These are phyloP conservation scores for Suillus tomentosus DNA, from an alignment of 768 basidiomycete genomes.

Conservation along the genomic window DNA sequence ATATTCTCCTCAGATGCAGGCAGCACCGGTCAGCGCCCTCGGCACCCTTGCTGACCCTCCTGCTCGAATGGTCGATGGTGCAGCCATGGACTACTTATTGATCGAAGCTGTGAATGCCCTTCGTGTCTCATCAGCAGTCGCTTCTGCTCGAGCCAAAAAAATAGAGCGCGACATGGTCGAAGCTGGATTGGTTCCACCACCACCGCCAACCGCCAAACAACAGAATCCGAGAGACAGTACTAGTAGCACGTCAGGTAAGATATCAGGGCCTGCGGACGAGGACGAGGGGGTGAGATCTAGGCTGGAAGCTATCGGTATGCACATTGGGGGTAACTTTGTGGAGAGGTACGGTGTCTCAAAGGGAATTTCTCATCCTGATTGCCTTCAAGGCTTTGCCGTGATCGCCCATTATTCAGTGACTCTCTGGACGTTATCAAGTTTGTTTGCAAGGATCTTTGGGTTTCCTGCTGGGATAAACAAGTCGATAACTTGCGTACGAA, in stretches of 20 bases:
- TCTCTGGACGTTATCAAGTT: constrained; percentile 93
- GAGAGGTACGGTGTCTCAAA: constrained; percentile 63
- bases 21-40: constrained; percentile 35
- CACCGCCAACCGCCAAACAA: constrained; percentile 44
- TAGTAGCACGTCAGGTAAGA: constrained; percentile 28
- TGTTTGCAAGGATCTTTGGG: constrained; percentile 96
- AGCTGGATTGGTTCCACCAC: constrained; percentile 67
- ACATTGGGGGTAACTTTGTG: constrained; percentile 83
- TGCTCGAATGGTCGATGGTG: constrained; percentile 58
- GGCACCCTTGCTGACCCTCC: constrained; percentile 68
- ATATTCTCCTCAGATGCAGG: constrained; percentile 30
- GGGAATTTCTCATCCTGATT: not conserved
- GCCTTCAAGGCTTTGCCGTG: constrained; percentile 65
- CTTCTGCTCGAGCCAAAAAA: constrained; percentile 63
- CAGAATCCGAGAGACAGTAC: constrained; percentile 37
- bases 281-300: constrained; percentile 69
- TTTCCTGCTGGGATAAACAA: constrained; percentile 90
- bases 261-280: constrained; percentile 45
- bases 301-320: constrained; percentile 81
- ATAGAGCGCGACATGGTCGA: constrained; percentile 80
- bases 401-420: constrained; percentile 74
- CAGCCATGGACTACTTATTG: constrained; percentile 83
- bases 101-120: constrained; percentile 80
- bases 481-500: constrained; percentile 96
- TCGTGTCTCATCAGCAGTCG: constrained; percentile 71